Evolutionary conservation across 306 rosid genomes (phyloP).

Genomic region (Prunus padus): DNA sequence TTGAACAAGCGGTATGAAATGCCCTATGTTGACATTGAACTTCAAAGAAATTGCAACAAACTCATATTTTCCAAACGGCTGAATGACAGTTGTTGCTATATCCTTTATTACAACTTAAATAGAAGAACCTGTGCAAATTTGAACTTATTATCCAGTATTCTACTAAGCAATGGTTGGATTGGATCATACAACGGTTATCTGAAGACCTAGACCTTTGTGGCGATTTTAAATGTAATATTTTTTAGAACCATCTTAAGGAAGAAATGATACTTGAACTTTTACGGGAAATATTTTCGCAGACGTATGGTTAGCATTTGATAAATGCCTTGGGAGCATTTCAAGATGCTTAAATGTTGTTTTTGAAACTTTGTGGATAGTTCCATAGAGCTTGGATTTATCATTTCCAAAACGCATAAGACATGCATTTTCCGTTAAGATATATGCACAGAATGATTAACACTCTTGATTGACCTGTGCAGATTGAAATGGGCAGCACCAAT

Average conservation of each 20-base stretch:
- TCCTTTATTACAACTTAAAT: not conserved
- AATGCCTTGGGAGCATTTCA: not conserved
- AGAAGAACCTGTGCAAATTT: not conserved
- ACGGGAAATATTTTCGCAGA: no score
- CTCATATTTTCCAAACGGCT: not conserved
- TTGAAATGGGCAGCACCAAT: constrained; percentile 56
- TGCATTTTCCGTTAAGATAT: not conserved
- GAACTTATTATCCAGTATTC: not conserved
- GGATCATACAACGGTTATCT: not conserved
- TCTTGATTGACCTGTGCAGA: constrained; percentile 33
- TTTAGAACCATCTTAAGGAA: not conserved
- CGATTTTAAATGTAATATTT: not conserved
- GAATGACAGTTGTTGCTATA: not conserved
- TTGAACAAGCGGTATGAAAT: constrained; percentile 46
- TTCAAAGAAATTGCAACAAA: not conserved
- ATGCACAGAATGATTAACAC: not conserved
- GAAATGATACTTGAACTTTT: no score
- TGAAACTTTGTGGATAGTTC: not conserved
- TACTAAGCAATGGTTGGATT: not conserved
- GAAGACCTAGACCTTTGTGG: not conserved
- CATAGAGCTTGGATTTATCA: not conserved
- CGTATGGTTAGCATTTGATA: not conserved
- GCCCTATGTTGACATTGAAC: not conserved
- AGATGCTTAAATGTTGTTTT: not conserved
- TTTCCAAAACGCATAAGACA: not conserved